Evolutionary conservation across 345 rosid species (phyloP).

Genomic region (Gynandropsis gynandra): DNA sequence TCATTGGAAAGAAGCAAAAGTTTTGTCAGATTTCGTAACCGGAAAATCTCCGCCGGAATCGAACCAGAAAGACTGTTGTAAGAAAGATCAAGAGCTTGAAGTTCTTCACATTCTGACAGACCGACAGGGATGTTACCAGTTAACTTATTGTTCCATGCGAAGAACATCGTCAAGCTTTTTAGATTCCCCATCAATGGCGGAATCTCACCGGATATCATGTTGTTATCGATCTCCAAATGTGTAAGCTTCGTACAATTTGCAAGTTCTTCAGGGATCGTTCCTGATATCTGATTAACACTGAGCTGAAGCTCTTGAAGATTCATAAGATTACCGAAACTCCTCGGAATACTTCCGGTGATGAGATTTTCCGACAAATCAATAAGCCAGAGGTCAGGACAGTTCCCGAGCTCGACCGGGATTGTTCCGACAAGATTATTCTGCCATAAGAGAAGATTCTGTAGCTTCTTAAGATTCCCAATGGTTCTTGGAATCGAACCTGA

Average conservation of each 20-base stretch:
- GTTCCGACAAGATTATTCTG: slow-evolving; percentile 81
- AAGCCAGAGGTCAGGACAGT: slow-evolving; percentile 56
- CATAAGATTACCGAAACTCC: slow-evolving; percentile 58
- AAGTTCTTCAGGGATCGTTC: slow-evolving; percentile 62
- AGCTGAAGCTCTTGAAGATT: slow-evolving; percentile 86
- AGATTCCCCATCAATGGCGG: slow-evolving; percentile 54
- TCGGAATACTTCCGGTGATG: slow-evolving; percentile 71
- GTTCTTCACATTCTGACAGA: slow-evolving; percentile 58
- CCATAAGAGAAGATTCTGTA: slow-evolving; percentile 77
- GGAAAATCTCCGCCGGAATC: slow-evolving; percentile 55
- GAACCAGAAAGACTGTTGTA: slow-evolving; percentile 70
- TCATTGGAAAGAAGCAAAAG: slow-evolving; percentile 67
- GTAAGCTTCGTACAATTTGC: slow-evolving; percentile 59
- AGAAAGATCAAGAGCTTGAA: slow-evolving; percentile 89
- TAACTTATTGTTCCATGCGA: slow-evolving; percentile 84
- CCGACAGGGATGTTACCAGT: slow-evolving; percentile 68
- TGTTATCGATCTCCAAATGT: slow-evolving; percentile 78
- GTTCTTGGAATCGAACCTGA: slow-evolving; percentile 64
- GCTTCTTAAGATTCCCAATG: slow-evolving; percentile 67
- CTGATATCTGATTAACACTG: slow-evolving; percentile 79
- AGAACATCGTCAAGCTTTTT: slow-evolving; percentile 66
- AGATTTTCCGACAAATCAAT: slow-evolving; percentile 76
- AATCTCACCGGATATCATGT: slow-evolving; percentile 64
- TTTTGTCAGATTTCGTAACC: slow-evolving; percentile 70
- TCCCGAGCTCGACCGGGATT: slow-evolving; percentile 64